phyloP scores from a whole-genome alignment of 352 stramenopile genomes.

The Phytopythium kandeliae region DNA sequence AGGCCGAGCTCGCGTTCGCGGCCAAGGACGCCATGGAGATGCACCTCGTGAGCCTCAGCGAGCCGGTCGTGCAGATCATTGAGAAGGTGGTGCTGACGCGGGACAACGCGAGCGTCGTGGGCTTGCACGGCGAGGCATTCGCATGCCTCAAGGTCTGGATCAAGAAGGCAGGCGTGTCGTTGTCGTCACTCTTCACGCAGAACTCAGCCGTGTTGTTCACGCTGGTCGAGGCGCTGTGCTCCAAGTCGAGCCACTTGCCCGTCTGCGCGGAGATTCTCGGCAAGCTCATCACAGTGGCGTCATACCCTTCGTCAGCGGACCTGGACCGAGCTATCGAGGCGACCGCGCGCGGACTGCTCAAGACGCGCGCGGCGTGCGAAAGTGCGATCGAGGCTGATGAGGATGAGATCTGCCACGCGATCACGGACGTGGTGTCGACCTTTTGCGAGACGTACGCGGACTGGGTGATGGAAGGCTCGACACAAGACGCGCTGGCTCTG shows the following conservation, averaged over 20 bases:
- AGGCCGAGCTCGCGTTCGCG: slow-evolving; percentile 49
- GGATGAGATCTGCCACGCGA: slow-evolving; percentile 51
- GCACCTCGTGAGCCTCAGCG: slow-evolving; percentile 37
- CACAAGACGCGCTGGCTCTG: slow-evolving; percentile 31
- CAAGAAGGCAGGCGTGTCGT: slow-evolving; percentile 44
- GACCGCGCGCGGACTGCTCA: slow-evolving; percentile 37
- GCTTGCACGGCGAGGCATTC: slow-evolving; percentile 49
- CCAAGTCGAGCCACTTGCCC: slow-evolving; percentile 39
- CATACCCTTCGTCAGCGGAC: slow-evolving; percentile 43
- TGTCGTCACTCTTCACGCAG: slow-evolving; percentile 38
- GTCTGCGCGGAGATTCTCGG: slow-evolving; percentile 47
- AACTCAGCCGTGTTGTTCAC: slow-evolving; percentile 32
- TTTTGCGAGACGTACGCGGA: slow-evolving; percentile 71
- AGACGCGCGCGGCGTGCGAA: slow-evolving; percentile 40
- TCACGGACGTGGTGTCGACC: slow-evolving; percentile 53
- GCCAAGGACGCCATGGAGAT: slow-evolving; percentile 64
- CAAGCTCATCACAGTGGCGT: slow-evolving; percentile 49
- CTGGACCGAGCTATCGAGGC: slow-evolving; percentile 37
- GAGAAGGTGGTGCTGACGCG: slow-evolving; percentile 37
- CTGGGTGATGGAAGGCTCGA: slow-evolving; percentile 50
- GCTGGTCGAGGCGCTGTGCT: slow-evolving; percentile 41
- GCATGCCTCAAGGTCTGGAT: slow-evolving; percentile 55
- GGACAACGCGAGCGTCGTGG: slow-evolving; percentile 22
- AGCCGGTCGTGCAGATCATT: slow-evolving; percentile 35
- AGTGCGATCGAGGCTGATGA: slow-evolving; percentile 40